These are phyloP conservation scores for Avena insularis DNA, from an alignment of 176 grass and related monocot species.

Conservation along the genomic window DNA sequence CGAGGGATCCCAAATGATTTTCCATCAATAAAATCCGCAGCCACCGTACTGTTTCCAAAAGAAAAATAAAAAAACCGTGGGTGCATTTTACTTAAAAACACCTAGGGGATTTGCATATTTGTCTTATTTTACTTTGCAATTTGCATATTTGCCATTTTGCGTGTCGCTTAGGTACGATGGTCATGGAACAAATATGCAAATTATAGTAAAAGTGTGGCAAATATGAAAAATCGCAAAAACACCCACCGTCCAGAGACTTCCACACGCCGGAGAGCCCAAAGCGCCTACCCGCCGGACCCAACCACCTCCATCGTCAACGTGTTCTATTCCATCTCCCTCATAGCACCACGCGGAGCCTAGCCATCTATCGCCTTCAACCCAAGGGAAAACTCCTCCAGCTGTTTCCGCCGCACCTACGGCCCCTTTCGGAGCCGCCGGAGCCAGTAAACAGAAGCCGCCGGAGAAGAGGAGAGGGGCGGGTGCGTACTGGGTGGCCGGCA, in stretches of 20 bases:
- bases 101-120: no score
- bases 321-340: constrained; percentile 21
- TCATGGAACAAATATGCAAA: no score
- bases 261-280: constrained; percentile 23
- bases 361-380: not conserved
- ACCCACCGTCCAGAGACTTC: not conserved
- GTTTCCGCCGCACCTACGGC: constrained; percentile 18
- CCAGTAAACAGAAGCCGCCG: not conserved
- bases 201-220: no score
- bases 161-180: no score
- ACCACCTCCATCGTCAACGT: constrained; percentile 27
- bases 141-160: no score
- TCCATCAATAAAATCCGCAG: no score
- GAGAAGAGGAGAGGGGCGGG: not conserved
- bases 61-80: no score
- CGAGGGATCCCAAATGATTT: no score
- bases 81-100: no score
- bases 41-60: no score
- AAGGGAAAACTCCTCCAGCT: constrained; percentile 5
- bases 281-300: not conserved
- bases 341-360: not conserved
- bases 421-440: not conserved
- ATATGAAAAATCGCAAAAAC: not conserved
- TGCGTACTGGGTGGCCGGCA: not conserved
- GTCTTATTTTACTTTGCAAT: no score